A percentile compares a stretch with the other conserved stretches of the same genome.
Evolutionary conservation across 2,329 filamentous ascomycete genomes (phyloP).

Genomic region (Microascus cirrosus): DNA sequence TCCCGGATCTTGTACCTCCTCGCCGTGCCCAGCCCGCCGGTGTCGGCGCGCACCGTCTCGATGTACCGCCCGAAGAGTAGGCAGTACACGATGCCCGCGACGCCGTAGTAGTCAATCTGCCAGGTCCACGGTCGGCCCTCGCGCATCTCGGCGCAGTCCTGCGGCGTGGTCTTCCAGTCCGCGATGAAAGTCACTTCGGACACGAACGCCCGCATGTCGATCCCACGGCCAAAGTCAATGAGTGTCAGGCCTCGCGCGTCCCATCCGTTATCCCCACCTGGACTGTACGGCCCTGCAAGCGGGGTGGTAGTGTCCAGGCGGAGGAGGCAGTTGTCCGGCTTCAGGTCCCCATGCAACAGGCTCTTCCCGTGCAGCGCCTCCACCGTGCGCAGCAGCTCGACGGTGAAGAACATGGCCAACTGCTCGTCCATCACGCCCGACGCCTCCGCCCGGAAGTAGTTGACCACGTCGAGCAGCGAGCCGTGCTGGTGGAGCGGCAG

Average conservation of each 20-base stretch:
- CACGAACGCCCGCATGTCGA: slow-evolving; percentile 81
- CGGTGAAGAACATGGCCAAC: slow-evolving; percentile 87
- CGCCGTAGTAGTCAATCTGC: slow-evolving; percentile 91
- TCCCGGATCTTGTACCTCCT: slow-evolving; percentile 74
- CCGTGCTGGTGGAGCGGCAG: slow-evolving; percentile 83
- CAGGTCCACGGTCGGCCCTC: slow-evolving; percentile 93
- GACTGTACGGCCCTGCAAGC: slow-evolving; percentile 55
- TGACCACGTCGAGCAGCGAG: slow-evolving; percentile 89
- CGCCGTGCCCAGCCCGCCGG: slow-evolving; percentile 40
- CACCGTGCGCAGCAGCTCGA: slow-evolving; percentile 83
- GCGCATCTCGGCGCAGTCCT: slow-evolving; percentile 92
- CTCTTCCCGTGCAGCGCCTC: slow-evolving; percentile 73
- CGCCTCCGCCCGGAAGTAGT: slow-evolving; percentile 64
- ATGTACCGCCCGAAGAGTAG: slow-evolving; percentile 94
- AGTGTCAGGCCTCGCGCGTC: slow-evolving; percentile 65
- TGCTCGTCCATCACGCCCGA: slow-evolving; percentile 77
- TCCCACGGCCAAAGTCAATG: slow-evolving; percentile 90
- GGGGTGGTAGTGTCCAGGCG: slow-evolving; percentile 49
- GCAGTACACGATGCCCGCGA: slow-evolving; percentile 78
- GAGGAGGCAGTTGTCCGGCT: slow-evolving; percentile 89
- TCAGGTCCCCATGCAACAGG: slow-evolving; percentile 86
- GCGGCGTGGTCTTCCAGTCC: slow-evolving; percentile 81
- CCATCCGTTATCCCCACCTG: slow-evolving; percentile 72
- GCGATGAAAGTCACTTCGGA: slow-evolving; percentile 73
- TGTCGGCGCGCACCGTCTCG: slow-evolving; percentile 57